Conservation (phyloP, 179 eudicot genomes). For the Spergularia azorica region DNA sequence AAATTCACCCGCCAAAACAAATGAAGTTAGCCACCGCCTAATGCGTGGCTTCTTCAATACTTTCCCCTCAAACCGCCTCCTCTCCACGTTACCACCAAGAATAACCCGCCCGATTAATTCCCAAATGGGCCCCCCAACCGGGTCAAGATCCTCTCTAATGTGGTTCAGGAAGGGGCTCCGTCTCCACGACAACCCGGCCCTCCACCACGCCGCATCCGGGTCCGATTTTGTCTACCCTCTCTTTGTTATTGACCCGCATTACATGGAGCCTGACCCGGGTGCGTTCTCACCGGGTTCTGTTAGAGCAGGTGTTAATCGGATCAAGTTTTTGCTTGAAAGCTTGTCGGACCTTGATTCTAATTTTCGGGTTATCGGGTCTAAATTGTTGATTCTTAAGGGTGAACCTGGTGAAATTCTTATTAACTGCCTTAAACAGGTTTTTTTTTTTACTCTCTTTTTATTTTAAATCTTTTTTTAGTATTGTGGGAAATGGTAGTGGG, state of each 20-base stretch:
- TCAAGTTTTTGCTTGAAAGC: conserved; percentile 75
- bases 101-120: neutral
- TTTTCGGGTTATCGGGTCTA: conserved; percentile 59
- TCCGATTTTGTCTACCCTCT: conserved; percentile 65
- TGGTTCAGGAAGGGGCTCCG: conserved; percentile 97
- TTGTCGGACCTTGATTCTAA: conserved; percentile 60
- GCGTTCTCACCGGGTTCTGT: conserved; percentile 69
- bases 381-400: conserved; percentile 72
- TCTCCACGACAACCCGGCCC: conserved; percentile 89
- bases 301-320: conserved; percentile 73
- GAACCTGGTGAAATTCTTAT: conserved; percentile 62
- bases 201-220: conserved; percentile 53
- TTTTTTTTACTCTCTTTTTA: no score
- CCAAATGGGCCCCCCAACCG: conserved; percentile 26
- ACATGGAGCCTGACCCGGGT: conserved; percentile 75
- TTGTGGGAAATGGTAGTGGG: no score
- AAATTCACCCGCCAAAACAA: conserved; percentile 5
- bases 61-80: conserved; percentile 14
- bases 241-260: conserved; percentile 85
- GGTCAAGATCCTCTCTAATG: conserved; percentile 44
- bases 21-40: no score
- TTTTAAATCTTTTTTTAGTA: no score
- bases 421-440: conserved; percentile 68
- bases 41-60: conserved; percentile 18
- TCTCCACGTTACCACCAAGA: neutral